Conservation (phyloP, 192 early-diverging fungal genomes). For the Chytriomyces confervae region DNA sequence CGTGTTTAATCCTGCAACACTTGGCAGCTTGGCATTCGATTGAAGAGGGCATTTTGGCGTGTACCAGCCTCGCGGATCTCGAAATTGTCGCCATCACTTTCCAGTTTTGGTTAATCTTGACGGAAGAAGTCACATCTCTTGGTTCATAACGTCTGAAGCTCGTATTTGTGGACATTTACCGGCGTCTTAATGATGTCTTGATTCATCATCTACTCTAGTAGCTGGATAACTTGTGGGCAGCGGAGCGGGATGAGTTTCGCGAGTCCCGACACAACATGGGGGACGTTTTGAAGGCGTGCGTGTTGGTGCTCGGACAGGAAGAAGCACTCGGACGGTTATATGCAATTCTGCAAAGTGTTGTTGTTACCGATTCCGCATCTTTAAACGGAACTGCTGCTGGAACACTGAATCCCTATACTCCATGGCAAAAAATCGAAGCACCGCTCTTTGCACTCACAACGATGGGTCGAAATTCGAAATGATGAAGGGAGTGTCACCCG, state of each 20-base stretch:
- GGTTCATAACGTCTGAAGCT: background rate
- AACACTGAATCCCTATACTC: constrained; percentile 47
- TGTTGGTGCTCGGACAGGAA: constrained; percentile 78
- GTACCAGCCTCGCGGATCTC: constrained; percentile 82
- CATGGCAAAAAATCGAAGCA: constrained; percentile 96
- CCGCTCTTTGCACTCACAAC: constrained; percentile 90
- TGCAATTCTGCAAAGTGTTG: constrained; percentile 53
- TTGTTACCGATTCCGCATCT: constrained; percentile 24
- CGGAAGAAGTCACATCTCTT: constrained; percentile 53
- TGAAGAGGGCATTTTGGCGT: constrained; percentile 82
- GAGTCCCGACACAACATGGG: constrained; percentile 97
- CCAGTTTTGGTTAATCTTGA: constrained; percentile 85
- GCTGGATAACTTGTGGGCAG: constrained; percentile 70
- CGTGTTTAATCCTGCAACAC: constrained; percentile 72
- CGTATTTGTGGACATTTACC: constrained; percentile 68
- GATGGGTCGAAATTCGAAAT: constrained; percentile 84
- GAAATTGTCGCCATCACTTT: constrained; percentile 92
- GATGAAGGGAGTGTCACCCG: constrained; percentile 81
- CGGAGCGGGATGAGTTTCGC: constrained; percentile 95
- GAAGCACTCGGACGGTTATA: constrained; percentile 74
- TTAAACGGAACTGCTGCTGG: constrained; percentile 29
- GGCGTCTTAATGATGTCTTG: constrained; percentile 78
- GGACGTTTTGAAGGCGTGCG: constrained; percentile 95
- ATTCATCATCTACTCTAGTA: constrained; percentile 90
- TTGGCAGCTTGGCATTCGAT: constrained; percentile 72